These are phyloP conservation scores for Endoconidiophora polonica DNA, from an alignment of 2,329 filamentous ascomycete species.

Conservation along the genomic window DNA sequence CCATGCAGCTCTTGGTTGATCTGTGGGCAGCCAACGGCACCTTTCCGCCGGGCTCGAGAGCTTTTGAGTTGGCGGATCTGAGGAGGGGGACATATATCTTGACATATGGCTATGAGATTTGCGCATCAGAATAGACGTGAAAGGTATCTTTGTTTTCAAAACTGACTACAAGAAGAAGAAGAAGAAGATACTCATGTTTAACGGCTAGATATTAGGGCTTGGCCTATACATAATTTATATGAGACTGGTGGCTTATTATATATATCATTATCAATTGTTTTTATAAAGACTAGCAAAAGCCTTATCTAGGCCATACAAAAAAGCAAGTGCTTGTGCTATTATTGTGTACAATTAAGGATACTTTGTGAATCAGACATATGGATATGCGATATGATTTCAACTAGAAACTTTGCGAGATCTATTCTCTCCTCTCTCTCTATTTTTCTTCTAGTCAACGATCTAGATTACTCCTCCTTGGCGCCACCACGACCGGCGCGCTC, in stretches of 20 bases:
- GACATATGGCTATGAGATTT: conserved; percentile 12
- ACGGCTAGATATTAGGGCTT: background rate
- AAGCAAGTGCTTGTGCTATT: conserved; percentile 14
- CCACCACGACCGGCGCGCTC: conserved; percentile 60
- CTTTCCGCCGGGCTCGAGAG: conserved; percentile 46
- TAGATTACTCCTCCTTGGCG: conserved; percentile 51
- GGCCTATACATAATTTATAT: background rate
- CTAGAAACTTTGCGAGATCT: conserved; percentile 33
- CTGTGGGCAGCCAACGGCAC: conserved; percentile 63
- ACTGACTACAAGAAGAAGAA: background rate
- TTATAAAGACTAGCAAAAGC: too few species aligned
- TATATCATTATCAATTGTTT: too few species aligned
- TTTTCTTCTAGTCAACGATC: background rate
- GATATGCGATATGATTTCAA: conserved; percentile 17
- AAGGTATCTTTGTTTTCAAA: background rate
- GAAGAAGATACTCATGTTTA: background rate
- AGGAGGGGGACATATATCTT: conserved; percentile 27
- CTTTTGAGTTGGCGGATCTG: conserved; percentile 33
- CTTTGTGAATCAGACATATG: conserved; percentile 31
- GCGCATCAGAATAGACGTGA: conserved; percentile 6
- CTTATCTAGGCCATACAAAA: too few species aligned
- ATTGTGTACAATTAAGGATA: conserved; percentile 21
- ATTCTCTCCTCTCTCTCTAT: conserved; percentile 24
- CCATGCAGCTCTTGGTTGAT: conserved; percentile 68
- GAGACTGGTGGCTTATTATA: background rate